A percentile compares a stretch with the other conserved stretches of the same genome.
phyloP scores from a whole-genome alignment of 2,329 filamentous ascomycete genomes.

The Aspergillus candidus region DNA sequence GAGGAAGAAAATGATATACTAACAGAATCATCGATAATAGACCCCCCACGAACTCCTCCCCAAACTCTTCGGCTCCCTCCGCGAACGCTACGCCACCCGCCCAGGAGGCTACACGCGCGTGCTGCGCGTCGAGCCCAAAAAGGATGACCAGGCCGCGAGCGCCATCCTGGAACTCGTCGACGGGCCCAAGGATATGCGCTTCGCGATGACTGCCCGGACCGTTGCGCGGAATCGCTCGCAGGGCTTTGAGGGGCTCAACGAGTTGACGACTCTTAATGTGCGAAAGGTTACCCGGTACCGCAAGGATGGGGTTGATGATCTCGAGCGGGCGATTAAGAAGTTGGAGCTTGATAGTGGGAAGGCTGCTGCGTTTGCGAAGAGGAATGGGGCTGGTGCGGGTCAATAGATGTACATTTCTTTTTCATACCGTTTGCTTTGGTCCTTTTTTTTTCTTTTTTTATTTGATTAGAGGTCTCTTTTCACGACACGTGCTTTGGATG shows the following conservation, averaged over 20 bases:
- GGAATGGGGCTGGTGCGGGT: conserved; percentile 15
- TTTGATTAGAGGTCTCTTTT: no score
- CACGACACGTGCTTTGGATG: no score
- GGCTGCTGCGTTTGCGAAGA: conserved; percentile 1
- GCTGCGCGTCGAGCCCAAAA: conserved; percentile 81
- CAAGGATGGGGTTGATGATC: conserved; percentile 56
- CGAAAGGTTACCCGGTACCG: conserved; percentile 76
- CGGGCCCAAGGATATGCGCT: conserved; percentile 86
- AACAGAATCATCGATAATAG: conserved; percentile 14
- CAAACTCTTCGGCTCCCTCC: conserved; percentile 81
- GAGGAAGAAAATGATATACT: background rate
- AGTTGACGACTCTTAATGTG: conserved; percentile 71
- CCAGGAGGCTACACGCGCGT: conserved; percentile 94
- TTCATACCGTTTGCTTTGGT: background rate
- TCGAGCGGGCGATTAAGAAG: conserved; percentile 55
- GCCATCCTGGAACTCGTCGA: conserved; percentile 95
- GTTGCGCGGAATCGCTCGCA: conserved; percentile 56
- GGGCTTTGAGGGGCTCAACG: conserved; percentile 55
- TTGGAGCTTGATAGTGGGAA: conserved; percentile 50
- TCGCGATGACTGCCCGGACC: conserved; percentile 84
- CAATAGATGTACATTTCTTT: conserved; percentile 7
- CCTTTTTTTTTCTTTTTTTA: no score
- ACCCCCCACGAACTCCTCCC: conserved; percentile 51
- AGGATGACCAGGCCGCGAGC: conserved; percentile 78
- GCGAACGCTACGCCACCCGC: conserved; percentile 68